These are phyloP conservation scores for Bertia moriformis DNA, from an alignment of 2,329 filamentous ascomycete genomes.

Conservation along the genomic window DNA sequence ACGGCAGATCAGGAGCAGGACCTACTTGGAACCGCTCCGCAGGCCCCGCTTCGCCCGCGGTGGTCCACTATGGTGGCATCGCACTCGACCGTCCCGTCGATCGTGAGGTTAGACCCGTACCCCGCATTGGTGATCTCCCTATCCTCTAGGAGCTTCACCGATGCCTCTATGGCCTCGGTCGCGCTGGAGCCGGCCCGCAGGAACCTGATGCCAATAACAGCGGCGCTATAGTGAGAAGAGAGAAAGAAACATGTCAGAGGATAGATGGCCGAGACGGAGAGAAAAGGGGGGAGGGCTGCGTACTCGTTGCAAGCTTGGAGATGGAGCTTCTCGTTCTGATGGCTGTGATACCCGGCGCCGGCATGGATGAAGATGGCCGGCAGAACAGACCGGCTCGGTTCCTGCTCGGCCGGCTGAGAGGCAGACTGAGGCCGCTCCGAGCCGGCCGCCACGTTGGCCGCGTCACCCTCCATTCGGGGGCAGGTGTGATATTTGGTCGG, in stretches of 20 bases:
- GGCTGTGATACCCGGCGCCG: slow-evolving; percentile 88
- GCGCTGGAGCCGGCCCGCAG: slow-evolving; percentile 67
- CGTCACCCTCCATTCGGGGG: too few relatives aligned
- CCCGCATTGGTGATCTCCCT: slow-evolving; percentile 93
- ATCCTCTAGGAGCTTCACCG: slow-evolving; percentile 78
- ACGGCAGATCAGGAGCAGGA: too few relatives aligned
- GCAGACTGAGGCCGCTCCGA: too few relatives aligned
- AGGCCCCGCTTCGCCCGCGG: slow-evolving; percentile 77
- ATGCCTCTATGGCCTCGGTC: slow-evolving; percentile 77
- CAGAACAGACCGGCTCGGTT: slow-evolving; percentile 15
- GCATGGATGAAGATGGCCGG: slow-evolving; percentile 89
- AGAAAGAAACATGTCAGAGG: slow-evolving; percentile 4
- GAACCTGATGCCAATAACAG: slow-evolving; percentile 66
- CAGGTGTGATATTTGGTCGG: too few relatives aligned
- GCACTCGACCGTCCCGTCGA: slow-evolving; percentile 82
- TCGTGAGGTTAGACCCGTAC: slow-evolving; percentile 83
- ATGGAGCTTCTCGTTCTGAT: slow-evolving; percentile 71
- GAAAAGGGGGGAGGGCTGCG: slow-evolving; percentile 24
- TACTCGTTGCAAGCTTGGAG: slow-evolving; percentile 80
- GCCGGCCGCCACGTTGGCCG: too few relatives aligned
- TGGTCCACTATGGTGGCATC: slow-evolving; percentile 91
- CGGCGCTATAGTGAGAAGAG: slow-evolving; percentile 43
- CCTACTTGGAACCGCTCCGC: slow-evolving; percentile 79
- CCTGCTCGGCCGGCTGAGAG: too few relatives aligned
- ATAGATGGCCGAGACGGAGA: background rate